A percentile compares a stretch with the other conserved stretches of the same genome.
Conservation (phyloP, 441 rosid genomes). For the Eugenia klotzschiana region DNA sequence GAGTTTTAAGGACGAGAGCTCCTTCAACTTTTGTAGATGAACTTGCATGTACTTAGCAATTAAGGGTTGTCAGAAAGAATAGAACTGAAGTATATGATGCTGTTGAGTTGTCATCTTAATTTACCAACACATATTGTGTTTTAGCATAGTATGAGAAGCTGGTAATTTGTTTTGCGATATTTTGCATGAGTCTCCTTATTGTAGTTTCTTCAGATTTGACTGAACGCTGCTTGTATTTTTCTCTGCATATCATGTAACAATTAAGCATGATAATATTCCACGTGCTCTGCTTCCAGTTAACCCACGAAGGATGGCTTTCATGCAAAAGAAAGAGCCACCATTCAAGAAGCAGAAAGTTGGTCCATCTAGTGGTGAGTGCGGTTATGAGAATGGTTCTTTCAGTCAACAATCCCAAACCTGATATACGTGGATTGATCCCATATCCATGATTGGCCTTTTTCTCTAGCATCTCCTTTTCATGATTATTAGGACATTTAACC, state of each 20-base stretch:
- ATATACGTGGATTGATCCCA: neutral
- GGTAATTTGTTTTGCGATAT: neutral
- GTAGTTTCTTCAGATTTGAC: neutral
- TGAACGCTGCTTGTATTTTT: neutral
- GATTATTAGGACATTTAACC: neutral
- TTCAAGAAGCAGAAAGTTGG: slow-evolving; percentile 75
- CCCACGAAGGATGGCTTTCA: slow-evolving; percentile 49
- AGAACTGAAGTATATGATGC: neutral
- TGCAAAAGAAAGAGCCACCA: slow-evolving; percentile 67
- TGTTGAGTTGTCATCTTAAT: neutral
- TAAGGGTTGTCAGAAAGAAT: neutral
- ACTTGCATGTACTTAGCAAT: neutral
- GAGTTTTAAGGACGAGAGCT: neutral
- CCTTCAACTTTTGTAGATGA: neutral
- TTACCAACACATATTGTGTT: neutral
- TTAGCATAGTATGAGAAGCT: neutral
- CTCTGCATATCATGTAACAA: neutral
- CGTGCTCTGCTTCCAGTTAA: slow-evolving; percentile 34
- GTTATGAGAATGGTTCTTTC: neutral
- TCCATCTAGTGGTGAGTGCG: slow-evolving; percentile 49
- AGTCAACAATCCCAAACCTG: neutral
- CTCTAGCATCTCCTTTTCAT: neutral
- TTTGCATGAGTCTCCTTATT: neutral
- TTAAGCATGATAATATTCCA: neutral
- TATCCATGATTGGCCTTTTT: neutral